Percentiles rank a stretch among this genome's conserved stretches.
phyloP scores from a whole-genome alignment of 169 alveolate species.

The Babesia caballi region DNA sequence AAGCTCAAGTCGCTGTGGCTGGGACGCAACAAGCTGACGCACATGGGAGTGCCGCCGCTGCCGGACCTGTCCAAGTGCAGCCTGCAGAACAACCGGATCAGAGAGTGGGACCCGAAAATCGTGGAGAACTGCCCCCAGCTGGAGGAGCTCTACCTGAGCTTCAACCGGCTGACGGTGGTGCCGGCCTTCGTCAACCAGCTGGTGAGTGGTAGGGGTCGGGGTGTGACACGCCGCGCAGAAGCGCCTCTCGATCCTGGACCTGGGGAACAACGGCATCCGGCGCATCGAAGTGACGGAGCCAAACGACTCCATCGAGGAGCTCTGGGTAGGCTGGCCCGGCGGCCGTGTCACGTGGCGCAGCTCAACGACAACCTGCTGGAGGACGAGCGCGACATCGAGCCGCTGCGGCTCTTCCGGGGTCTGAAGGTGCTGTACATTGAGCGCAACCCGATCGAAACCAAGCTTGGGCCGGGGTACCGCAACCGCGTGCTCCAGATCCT shows the following conservation, averaged over 20 bases:
- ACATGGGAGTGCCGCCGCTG: conserved; percentile 64
- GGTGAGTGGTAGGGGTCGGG: conserved; percentile 6
- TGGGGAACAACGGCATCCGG: conserved; percentile 73
- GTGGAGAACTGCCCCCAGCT: conserved; percentile 55
- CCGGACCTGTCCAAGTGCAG: conserved; percentile 75
- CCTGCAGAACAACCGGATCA: conserved; percentile 77
- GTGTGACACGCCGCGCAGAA: background rate
- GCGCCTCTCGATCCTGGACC: conserved; percentile 70
- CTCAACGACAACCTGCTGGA: conserved; percentile 72
- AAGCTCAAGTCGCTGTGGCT: conserved; percentile 82
- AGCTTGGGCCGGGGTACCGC: conserved; percentile 79
- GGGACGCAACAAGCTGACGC: conserved; percentile 84
- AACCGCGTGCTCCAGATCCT: conserved; percentile 65
- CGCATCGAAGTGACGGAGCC: conserved; percentile 54
- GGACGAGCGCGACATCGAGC: conserved; percentile 62
- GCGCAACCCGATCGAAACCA: conserved; percentile 76
- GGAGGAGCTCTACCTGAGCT: conserved; percentile 76
- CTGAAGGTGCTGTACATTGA: conserved; percentile 78
- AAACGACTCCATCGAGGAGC: conserved; percentile 71
- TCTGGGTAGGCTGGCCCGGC: conserved; percentile 65
- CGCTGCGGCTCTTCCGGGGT: conserved; percentile 44
- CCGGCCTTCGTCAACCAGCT: conserved; percentile 43
- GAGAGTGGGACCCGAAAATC: conserved; percentile 69
- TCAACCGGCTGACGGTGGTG: conserved; percentile 64
- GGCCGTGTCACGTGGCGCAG: background rate